Percentiles rank a stretch among this genome's conserved stretches.
These are phyloP conservation scores for Euptelea pleiosperma DNA, from an alignment of 164 flowering plant species.

Conservation along the genomic window DNA sequence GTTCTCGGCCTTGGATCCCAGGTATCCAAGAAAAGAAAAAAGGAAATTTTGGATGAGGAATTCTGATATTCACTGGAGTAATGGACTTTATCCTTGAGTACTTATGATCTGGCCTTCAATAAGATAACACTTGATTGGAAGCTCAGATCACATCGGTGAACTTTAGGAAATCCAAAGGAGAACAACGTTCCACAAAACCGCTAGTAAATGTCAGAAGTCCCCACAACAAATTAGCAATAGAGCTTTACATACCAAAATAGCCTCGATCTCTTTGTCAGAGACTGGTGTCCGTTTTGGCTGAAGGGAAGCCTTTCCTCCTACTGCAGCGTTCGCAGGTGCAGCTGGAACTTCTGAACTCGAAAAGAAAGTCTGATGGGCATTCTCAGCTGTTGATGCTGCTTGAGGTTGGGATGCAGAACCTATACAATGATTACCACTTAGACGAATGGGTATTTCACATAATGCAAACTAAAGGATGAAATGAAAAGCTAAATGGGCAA, in stretches of 20 bases:
- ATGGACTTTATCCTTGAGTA: background rate
- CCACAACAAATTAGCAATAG: background rate
- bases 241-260: constrained; percentile 60
- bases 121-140: background rate
- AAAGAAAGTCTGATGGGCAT: constrained; percentile 30
- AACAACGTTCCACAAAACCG: background rate
- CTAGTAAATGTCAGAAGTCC: background rate
- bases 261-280: constrained; percentile 72
- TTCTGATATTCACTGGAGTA: too few species aligned
- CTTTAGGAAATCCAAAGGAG: background rate
- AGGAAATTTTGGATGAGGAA: too few species aligned
- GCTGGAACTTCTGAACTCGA: constrained; percentile 33
- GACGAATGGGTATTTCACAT: background rate
- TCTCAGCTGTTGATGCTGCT: constrained; percentile 16
- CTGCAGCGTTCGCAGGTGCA: constrained; percentile 28
- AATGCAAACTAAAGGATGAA: background rate
- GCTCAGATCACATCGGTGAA: background rate
- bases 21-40: too few species aligned
- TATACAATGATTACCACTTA: background rate
- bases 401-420: constrained; percentile 19
- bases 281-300: constrained; percentile 81
- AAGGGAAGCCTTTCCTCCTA: constrained; percentile 83
- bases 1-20: too few species aligned
- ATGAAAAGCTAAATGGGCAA: too few species aligned
- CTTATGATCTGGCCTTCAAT: background rate